Base-by-base conservation (phyloP, 2,329 filamentous ascomycete genomes). In the Metarhizium sp. region DNA sequence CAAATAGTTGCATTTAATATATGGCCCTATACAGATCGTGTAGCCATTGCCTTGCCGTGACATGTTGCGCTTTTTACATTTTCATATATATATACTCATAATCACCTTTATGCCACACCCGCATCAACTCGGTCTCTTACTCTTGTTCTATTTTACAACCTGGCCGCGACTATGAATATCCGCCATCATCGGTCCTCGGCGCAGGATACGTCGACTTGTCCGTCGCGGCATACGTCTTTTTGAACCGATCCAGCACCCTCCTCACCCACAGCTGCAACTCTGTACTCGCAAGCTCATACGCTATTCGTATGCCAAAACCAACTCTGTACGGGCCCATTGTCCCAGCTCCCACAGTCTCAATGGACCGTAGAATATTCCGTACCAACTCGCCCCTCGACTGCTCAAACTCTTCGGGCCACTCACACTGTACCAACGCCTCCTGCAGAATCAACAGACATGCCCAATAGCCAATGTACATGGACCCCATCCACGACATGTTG, bases 381-480 rank as follows among this genome's bases (percentile, higher is more conserved):
- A 67, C 64, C 3, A 70, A 58, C 43, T 60, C 57, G 29, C 58
- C 55, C 54, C 69, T 69, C 34, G 50, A 60, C 32, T 62, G 59
- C 7, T 59, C 61, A 42, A 65, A 67, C 32, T 64, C 54, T n/a
- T 61, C 60, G 6, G 61, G 62, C 34, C 63, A 59, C 14, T 60
- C 61, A 55, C 71, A 73, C 53, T 68, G 64, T 20, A 66, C 63
- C 51, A 75, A 50, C 6, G 62, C 63, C 57, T 71, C 71, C 53
- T 75, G 68, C 38, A 75, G 59, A 51, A 75, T 68, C n/a, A 74
- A 61, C 61, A 71, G 62, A 42, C 66, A 69, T 6, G 71, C 69
- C 69, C 71, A 72, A 57, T 70, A 72, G 20, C 63, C 65, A 58
- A 73, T 61, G 47, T 67, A 64, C 52, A 74, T 58, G 34, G 68